These are phyloP conservation scores for Cucumis cinereus DNA, from an alignment of 306 rosid species.

Conservation along the genomic window DNA sequence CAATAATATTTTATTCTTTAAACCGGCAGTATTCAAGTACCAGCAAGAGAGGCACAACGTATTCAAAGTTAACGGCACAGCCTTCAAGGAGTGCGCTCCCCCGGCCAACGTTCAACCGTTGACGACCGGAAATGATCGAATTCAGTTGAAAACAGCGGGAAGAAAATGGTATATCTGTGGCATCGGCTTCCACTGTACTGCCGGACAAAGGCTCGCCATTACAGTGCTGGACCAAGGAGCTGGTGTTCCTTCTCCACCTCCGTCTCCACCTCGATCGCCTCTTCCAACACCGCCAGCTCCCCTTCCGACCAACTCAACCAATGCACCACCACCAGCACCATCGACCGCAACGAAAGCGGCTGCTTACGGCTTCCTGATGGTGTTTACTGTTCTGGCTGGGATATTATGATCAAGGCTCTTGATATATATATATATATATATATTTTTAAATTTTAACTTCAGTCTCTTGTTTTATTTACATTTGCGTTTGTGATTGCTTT, in stretches of 20 bases:
- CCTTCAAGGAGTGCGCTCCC: slow-evolving; percentile 18
- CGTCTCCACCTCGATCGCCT: neutral
- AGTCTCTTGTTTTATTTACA: neutral
- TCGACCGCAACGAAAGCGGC: neutral
- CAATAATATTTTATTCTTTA: too few species aligned
- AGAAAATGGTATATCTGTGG: slow-evolving; percentile 43
- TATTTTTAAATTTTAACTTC: neutral
- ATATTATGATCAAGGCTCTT: neutral
- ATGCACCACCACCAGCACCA: neutral
- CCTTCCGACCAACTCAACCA: neutral
- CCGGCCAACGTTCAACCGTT: slow-evolving; percentile 5
- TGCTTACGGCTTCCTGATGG: neutral
- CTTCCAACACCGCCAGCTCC: neutral
- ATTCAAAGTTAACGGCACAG: slow-evolving; percentile 24
- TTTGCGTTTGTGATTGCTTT: neutral
- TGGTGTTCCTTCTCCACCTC: neutral
- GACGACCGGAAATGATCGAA: slow-evolving; percentile 21
- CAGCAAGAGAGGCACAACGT: slow-evolving; percentile 23
- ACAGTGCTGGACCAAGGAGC: slow-evolving; percentile 14
- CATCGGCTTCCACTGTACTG: slow-evolving; percentile 17
- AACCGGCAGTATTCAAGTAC: slow-evolving; percentile 17
- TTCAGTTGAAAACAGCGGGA: slow-evolving; percentile 20
- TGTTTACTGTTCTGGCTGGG: neutral
- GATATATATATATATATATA: too few species aligned
- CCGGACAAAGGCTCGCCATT: slow-evolving; percentile 29